These are phyloP conservation scores for Lactarius hengduanensis DNA, from an alignment of 768 basidiomycete genomes.

Conservation along the genomic window DNA sequence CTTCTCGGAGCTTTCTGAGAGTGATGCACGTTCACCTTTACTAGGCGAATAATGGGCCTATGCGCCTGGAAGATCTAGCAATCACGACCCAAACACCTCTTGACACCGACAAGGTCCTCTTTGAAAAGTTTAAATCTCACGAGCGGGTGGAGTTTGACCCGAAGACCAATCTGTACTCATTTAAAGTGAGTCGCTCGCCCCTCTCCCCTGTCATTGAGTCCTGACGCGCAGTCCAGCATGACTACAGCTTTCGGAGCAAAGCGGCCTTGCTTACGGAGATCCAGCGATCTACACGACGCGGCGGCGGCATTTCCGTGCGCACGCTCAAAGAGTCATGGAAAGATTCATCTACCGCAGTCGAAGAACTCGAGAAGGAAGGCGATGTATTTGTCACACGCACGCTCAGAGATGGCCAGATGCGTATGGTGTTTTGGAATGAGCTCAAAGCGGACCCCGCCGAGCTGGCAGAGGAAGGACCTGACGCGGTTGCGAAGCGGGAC, in stretches of 20 bases:
- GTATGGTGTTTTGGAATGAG: slow-evolving; percentile 91
- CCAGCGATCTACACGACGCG: slow-evolving; percentile 78
- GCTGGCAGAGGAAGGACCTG: slow-evolving; percentile 21
- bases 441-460: slow-evolving; percentile 55
- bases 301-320: slow-evolving; percentile 81
- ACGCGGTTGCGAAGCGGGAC: slow-evolving; percentile 23
- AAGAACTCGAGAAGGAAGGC: slow-evolving; percentile 87
- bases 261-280: slow-evolving; percentile 82
- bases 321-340: slow-evolving; percentile 90
- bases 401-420: slow-evolving; percentile 74
- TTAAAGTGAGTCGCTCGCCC: slow-evolving; percentile 55
- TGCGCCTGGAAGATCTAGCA: slow-evolving; percentile 85
- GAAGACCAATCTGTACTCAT: slow-evolving; percentile 83
- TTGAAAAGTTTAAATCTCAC: slow-evolving; percentile 81
- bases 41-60: slow-evolving; percentile 70
- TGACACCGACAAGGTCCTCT: slow-evolving; percentile 63
- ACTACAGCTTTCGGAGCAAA: slow-evolving; percentile 83
- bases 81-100: slow-evolving; percentile 77
- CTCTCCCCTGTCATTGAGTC: slow-evolving; percentile 18
- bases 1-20: not conserved
- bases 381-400: slow-evolving; percentile 88
- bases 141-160: slow-evolving; percentile 78
- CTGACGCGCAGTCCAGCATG: slow-evolving; percentile 55
- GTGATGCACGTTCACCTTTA: not conserved
- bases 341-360: slow-evolving; percentile 77